Percentiles rank a stretch among this genome's conserved stretches.
Conservation (phyloP, 768 basidiomycete genomes). For the Boletus fagicola region DNA sequence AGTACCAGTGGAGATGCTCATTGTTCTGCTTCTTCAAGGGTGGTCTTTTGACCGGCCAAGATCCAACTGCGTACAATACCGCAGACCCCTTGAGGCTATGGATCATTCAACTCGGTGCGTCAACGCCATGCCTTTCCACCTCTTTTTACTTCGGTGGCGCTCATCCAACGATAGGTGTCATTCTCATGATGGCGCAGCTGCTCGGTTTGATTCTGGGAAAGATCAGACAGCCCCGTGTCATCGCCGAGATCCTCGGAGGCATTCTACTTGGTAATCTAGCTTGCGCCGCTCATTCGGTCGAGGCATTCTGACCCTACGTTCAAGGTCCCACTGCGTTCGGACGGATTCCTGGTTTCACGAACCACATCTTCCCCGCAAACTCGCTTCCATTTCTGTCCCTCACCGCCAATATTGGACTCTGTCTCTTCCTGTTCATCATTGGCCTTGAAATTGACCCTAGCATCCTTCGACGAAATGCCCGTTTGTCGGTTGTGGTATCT, state of each 20-base stretch:
- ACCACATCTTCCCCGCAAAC: slow-evolving; percentile 74
- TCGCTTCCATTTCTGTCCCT: slow-evolving; percentile 80
- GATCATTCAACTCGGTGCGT: slow-evolving; percentile 72
- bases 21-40: slow-evolving; percentile 43
- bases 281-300: slow-evolving; percentile 33
- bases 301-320: slow-evolving; percentile 43
- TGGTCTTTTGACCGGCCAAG: slow-evolving; percentile 73
- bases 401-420: slow-evolving; percentile 85
- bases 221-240: slow-evolving; percentile 88
- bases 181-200: slow-evolving; percentile 83
- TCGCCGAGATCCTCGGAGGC: slow-evolving; percentile 90
- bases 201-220: slow-evolving; percentile 62
- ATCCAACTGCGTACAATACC: slow-evolving; percentile 62
- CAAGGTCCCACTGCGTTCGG: slow-evolving; percentile 58
- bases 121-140: not conserved
- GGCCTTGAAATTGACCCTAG: slow-evolving; percentile 86
- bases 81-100: slow-evolving; percentile 72
- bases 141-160: not conserved
- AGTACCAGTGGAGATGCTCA: not conserved
- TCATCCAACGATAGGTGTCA: slow-evolving; percentile 41
- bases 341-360: slow-evolving; percentile 83
- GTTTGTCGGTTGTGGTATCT: slow-evolving; percentile 65
- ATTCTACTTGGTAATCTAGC: slow-evolving; percentile 65
- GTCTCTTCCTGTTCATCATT: slow-evolving; percentile 89
- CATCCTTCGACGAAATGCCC: slow-evolving; percentile 75